Conservation (phyloP, 2,329 filamentous ascomycete genomes). For the Ophiocordyceps sinensis region DNA sequence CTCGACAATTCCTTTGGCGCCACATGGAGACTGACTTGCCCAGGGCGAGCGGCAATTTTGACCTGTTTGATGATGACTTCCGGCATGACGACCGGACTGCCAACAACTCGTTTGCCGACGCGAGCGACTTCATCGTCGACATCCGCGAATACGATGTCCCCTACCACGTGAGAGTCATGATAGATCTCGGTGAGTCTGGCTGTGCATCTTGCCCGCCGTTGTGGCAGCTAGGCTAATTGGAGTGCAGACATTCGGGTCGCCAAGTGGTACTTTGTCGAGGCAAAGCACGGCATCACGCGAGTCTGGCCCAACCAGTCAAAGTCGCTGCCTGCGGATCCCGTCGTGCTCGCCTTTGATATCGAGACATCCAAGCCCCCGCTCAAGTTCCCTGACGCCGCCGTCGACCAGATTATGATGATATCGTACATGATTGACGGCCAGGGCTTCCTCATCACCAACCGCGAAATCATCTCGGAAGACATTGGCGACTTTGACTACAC, state of each 20-base stretch:
- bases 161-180: conserved; percentile 97
- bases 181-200: conserved; percentile 57
- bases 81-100: conserved; percentile 67
- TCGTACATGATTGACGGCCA: conserved; percentile 99
- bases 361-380: conserved; percentile 91
- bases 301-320: conserved; percentile 76
- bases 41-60: conserved; percentile 68
- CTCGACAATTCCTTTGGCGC: neutral
- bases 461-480: conserved; percentile 94
- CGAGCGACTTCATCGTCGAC: conserved; percentile 95
- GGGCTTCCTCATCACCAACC: conserved; percentile 93
- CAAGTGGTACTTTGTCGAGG: conserved; percentile 93
- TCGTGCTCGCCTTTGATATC: conserved; percentile 99
- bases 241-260: conserved; percentile 75
- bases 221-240: neutral
- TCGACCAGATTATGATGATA: conserved; percentile 99
- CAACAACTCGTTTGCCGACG: conserved; percentile 65
- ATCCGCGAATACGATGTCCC: conserved; percentile 98
- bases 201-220: neutral
- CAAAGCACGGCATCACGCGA: conserved; percentile 79
- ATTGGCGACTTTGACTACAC: conserved; percentile 98
- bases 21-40: conserved; percentile 5
- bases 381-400: conserved; percentile 88
- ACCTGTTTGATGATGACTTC: conserved; percentile 88
- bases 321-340: conserved; percentile 79